phyloP scores from a whole-genome alignment of 225 moss, liverwort and hornwort genomes.

The Physcomitrium patens region DNA sequence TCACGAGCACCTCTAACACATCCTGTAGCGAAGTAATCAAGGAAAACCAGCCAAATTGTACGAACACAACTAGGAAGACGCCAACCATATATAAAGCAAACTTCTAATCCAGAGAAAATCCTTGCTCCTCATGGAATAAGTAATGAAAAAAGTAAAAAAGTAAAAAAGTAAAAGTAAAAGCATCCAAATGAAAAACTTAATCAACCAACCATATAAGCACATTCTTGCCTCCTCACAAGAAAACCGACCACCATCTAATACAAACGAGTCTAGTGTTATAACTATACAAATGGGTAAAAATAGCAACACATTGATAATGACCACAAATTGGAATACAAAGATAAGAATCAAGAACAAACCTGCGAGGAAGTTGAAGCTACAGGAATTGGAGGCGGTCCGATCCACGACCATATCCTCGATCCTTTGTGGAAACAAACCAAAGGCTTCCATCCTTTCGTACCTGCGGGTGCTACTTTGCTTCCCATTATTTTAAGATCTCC shows the following conservation, averaged over 20 bases:
- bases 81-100: slow-evolving; percentile 22
- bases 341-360: slow-evolving; percentile 33
- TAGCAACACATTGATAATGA: slow-evolving; percentile 13
- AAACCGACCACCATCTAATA: slow-evolving; percentile 22
- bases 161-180: slow-evolving; percentile 3
- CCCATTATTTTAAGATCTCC: slow-evolving; percentile 77
- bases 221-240: slow-evolving; percentile 4
- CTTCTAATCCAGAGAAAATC: slow-evolving; percentile 4
- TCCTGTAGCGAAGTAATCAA: slow-evolving; percentile 48
- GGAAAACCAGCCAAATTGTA: slow-evolving; percentile 20
- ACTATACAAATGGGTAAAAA: background rate
- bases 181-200: background rate
- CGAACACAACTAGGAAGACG: slow-evolving; percentile 14
- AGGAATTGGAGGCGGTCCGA: slow-evolving; percentile 54
- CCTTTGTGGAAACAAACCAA: slow-evolving; percentile 72
- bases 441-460: slow-evolving; percentile 83
- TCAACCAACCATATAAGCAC: background rate
- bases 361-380: slow-evolving; percentile 59
- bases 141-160: background rate
- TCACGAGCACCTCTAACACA: slow-evolving; percentile 60
- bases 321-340: slow-evolving; percentile 20
- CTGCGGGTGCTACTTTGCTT: slow-evolving; percentile 73
- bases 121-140: slow-evolving; percentile 4
- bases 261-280: background rate
- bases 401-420: slow-evolving; percentile 73